phyloP scores from a whole-genome alignment of 2,329 filamentous ascomycete species.

The Paracorniculantispora psalliotae region DNA sequence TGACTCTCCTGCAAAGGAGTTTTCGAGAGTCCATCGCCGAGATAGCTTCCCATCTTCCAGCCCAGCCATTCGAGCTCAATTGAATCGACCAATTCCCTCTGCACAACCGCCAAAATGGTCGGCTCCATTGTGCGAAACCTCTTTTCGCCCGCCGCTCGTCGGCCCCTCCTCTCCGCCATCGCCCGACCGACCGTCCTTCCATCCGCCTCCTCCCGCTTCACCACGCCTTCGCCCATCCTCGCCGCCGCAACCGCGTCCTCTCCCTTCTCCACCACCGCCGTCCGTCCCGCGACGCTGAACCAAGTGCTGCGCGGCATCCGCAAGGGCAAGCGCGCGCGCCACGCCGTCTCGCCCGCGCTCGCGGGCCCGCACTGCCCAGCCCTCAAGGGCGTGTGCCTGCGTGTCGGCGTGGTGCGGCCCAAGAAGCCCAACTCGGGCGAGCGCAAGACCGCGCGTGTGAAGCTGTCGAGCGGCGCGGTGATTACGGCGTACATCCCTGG shows the following conservation, averaged over 20 bases:
- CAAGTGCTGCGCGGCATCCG: conserved; percentile 75
- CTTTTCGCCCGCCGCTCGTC: conserved; percentile 28
- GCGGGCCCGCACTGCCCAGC: conserved; percentile 63
- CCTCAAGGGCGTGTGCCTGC: conserved; percentile 93
- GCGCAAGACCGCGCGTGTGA: conserved; percentile 88
- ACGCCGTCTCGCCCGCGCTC: conserved; percentile 83
- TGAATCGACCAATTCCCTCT: neutral
- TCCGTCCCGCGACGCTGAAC: conserved; percentile 61
- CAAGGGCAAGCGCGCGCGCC: conserved; percentile 71
- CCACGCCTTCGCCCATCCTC: conserved; percentile 24
- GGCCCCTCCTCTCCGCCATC: conserved; percentile 21
- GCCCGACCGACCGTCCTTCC: conserved; percentile 23
- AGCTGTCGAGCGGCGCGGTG: conserved; percentile 79
- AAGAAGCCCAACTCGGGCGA: conserved; percentile 99
- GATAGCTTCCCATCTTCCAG: neutral
- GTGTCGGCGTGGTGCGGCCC: conserved; percentile 87
- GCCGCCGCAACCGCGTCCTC: conserved; percentile 24
- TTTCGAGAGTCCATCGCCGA: conserved; percentile 1
- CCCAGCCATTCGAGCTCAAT: neutral
- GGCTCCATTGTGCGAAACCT: conserved; percentile 31
- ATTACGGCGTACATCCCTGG: conserved; percentile 94
- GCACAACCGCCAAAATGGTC: conserved; percentile 29
- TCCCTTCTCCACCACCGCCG: conserved; percentile 54
- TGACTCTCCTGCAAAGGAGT: conserved; percentile 6
- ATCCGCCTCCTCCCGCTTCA: conserved; percentile 17